Evolutionary conservation across 192 early-diverging fungal species (phyloP).

Genomic region (Coemansia furcata): DNA sequence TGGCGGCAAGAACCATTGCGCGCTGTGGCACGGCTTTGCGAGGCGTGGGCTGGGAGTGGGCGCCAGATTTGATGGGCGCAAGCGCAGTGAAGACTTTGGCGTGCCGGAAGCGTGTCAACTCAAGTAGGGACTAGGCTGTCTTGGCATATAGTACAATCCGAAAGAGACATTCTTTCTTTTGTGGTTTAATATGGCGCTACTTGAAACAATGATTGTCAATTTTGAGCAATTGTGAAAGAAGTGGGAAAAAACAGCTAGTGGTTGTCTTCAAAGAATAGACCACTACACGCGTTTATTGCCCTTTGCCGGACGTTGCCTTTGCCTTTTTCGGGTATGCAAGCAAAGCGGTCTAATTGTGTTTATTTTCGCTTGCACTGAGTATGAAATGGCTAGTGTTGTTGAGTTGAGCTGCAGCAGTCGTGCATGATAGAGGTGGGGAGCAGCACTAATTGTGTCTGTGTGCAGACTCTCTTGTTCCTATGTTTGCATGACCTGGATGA

Average conservation of each 20-base stretch:
- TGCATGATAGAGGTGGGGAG: background rate
- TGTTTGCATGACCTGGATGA: background rate
- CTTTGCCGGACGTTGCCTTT: background rate
- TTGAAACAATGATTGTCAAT: background rate
- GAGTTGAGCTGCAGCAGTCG: background rate
- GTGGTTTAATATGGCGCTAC: background rate
- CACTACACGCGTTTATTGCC: background rate
- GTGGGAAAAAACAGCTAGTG: background rate
- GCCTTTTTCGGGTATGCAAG: background rate
- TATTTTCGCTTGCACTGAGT: background rate
- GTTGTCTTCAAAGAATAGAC: conserved; percentile 2
- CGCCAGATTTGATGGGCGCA: conserved; percentile 18
- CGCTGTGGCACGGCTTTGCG: conserved; percentile 62
- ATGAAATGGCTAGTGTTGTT: background rate
- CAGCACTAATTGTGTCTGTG: background rate
- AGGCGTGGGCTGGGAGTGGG: conserved; percentile 61
- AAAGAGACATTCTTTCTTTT: background rate
- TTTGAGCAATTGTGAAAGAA: background rate
- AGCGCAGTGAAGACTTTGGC: conserved; percentile 24
- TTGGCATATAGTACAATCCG: background rate
- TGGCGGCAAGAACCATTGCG: conserved; percentile 56
- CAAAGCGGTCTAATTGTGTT: background rate
- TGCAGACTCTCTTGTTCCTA: background rate
- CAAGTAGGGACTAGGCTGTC: background rate
- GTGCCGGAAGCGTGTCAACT: conserved; percentile 9